These are phyloP conservation scores for Nakaseomyces kungkrabaensis DNA, from an alignment of 1,139 yeast genomes.

Conservation along the genomic window DNA sequence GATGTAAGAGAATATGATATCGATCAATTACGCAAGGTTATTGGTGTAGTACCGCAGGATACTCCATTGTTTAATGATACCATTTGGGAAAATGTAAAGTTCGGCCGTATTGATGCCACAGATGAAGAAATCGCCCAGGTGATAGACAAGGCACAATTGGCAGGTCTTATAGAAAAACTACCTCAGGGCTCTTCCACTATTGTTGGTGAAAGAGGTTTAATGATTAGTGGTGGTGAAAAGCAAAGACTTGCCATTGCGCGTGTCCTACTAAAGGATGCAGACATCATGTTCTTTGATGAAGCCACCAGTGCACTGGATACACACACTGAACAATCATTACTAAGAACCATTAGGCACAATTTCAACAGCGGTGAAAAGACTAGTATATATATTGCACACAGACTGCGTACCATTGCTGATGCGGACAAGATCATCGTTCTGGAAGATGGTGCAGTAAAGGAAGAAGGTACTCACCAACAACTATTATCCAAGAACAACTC, in stretches of 20 bases:
- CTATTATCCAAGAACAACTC: slow-evolving; percentile 47
- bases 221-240: slow-evolving; percentile 98
- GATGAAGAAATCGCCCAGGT: slow-evolving; percentile 62
- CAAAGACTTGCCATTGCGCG: slow-evolving; percentile 92
- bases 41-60: slow-evolving; percentile 97
- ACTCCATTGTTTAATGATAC: slow-evolving; percentile 93
- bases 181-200: slow-evolving; percentile 80
- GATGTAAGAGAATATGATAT: slow-evolving; percentile 70
- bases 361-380: slow-evolving; percentile 52
- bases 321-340: slow-evolving; percentile 80
- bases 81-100: slow-evolving; percentile 75
- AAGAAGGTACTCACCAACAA: slow-evolving; percentile 72
- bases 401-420: slow-evolving; percentile 89
- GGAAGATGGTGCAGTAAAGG: slow-evolving; percentile 67
- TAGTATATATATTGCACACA: slow-evolving; percentile 85
- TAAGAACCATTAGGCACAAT: slow-evolving; percentile 58
- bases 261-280: slow-evolving; percentile 70
- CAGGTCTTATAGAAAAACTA: slow-evolving; percentile 50
- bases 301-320: slow-evolving; percentile 97
- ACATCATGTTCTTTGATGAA: slow-evolving; percentile 90
- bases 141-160: slow-evolving; percentile 61
- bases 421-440: slow-evolving; percentile 88
- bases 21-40: slow-evolving; percentile 59
- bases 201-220: slow-evolving; percentile 97
- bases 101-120: slow-evolving; percentile 68